Base-by-base conservation (phyloP, 2,329 filamentous ascomycete species). In the Neonectria coccinea region DNA sequence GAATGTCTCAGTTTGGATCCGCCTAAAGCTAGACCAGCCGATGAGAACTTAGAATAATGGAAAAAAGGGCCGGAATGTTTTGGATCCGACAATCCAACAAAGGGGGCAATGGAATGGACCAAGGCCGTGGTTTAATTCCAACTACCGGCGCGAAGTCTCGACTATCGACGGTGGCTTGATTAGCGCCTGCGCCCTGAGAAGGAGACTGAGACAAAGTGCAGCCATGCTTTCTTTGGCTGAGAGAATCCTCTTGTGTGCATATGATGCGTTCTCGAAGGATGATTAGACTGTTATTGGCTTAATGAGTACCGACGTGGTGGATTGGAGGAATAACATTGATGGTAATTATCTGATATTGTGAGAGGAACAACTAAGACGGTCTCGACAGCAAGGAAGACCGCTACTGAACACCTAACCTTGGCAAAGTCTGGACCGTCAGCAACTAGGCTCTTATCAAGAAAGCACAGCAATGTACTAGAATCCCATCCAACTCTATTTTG, bases 91-190 rank as follows among this genome's bases (percentile, higher is more conserved):
- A 39, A 56, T 57, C 62, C 44, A 25, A 45, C 39, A 31, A 18
- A 29, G 36, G 27, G 48, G 14, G 27, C 16, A 54, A 56, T 71
- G 68, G 68, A 70, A 70, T 70, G 68, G 2, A 45, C 25, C 18
- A 14, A 56, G 25, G 25, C 12, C 42, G 44, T 29, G 48, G 51
- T 39, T 22, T 27, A 67, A 65, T 65, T 62, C 68, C 50, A 65
- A 42, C 18, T 27, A 39, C 45, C 41, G 63, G 56, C 39, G 59
- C 51, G 18, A 58, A 9, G 44, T 31, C 36, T 18, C 18, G 36
- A 47, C 48, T 60, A 52, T 58, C 29, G 62, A 27, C 39, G 33
- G 67, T 69, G 45, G 64, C 68, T 67, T 69, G 59, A 36, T 56
- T 67, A 67, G 64, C 39, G 18, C 16, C 44, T 47, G 47, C 18